phyloP scores from a whole-genome alignment of 768 basidiomycete genomes.

The Kwoniella mangroviensis region DNA sequence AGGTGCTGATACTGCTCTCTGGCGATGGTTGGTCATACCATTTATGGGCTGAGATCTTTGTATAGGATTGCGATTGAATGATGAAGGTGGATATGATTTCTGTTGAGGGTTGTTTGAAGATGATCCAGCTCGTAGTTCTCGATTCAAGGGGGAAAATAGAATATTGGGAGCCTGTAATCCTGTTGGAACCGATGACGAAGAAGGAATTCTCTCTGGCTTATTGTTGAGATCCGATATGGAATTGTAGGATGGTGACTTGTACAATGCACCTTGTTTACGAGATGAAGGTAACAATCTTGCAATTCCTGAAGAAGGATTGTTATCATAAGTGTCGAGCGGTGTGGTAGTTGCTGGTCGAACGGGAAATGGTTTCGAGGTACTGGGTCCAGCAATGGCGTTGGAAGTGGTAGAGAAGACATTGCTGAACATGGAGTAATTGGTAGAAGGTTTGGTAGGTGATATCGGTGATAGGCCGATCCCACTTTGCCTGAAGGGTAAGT shows the following conservation, averaged over 20 bases:
- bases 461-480: slow-evolving; percentile 38
- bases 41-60: background rate
- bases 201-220: slow-evolving; percentile 25
- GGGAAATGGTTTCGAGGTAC: slow-evolving; percentile 5
- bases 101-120: background rate
- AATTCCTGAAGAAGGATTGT: slow-evolving; percentile 7
- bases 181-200: slow-evolving; percentile 49
- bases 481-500: slow-evolving; percentile 17
- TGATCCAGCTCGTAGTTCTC: slow-evolving; percentile 34
- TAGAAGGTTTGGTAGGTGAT: slow-evolving; percentile 13
- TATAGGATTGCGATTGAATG: slow-evolving; percentile 8
- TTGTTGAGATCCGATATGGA: slow-evolving; percentile 21
- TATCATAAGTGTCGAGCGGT: slow-evolving; percentile 20
- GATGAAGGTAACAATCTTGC: slow-evolving; percentile 9
- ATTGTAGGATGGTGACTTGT: slow-evolving; percentile 36
- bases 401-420: background rate
- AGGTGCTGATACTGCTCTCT: slow-evolving; percentile 27
- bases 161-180: slow-evolving; percentile 44
- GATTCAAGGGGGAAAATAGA: slow-evolving; percentile 46
- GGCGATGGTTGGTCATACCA: slow-evolving; percentile 6
- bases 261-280: background rate
- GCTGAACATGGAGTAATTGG: slow-evolving; percentile 19
- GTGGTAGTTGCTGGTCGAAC: slow-evolving; percentile 12
- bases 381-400: slow-evolving; percentile 9
- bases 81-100: slow-evolving; percentile 10